A percentile compares a stretch with the other conserved stretches of the same genome.
phyloP scores from a whole-genome alignment of 2,329 filamentous ascomycete species.

The Akanthomyces dipterigenus region DNA sequence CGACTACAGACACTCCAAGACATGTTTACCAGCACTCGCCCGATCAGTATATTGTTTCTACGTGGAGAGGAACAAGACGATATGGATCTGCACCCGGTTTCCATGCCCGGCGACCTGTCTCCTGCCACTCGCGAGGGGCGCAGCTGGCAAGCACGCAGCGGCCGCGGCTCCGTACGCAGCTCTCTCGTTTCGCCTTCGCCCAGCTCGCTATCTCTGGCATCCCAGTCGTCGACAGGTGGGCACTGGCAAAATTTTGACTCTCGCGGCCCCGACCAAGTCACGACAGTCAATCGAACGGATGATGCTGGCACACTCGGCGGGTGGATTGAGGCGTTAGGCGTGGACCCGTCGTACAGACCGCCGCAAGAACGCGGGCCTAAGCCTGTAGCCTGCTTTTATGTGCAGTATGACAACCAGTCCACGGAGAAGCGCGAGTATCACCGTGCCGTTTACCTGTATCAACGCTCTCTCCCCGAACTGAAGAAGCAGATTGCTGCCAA shows the following conservation, averaged over 20 bases:
- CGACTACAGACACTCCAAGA: constrained; percentile 75
- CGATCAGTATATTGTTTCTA: constrained; percentile 71
- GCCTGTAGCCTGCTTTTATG: constrained; percentile 80
- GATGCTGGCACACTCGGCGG: constrained; percentile 62
- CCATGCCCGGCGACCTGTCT: constrained; percentile 59
- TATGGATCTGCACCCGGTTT: constrained; percentile 70
- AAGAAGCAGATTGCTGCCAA: constrained; percentile 68
- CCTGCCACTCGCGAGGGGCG: constrained; percentile 49
- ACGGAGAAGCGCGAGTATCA: constrained; percentile 59
- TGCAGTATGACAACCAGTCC: constrained; percentile 51
- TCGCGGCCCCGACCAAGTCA: constrained; percentile 48
- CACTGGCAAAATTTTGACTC: constrained; percentile 55
- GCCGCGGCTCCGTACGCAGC: constrained; percentile 50
- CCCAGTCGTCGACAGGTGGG: constrained; percentile 37
- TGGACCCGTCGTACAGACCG: constrained; percentile 79
- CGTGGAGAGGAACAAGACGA: constrained; percentile 73
- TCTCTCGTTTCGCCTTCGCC: constrained; percentile 62
- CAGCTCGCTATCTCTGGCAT: constrained; percentile 57
- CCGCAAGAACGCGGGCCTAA: constrained; percentile 66
- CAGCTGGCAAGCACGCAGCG: constrained; percentile 46
- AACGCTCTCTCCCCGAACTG: constrained; percentile 70
- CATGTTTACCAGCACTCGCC: constrained; percentile 80
- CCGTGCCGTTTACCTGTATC: constrained; percentile 76
- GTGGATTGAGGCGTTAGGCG: constrained; percentile 86
- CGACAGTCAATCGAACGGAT: constrained; percentile 46